Conservation (phyloP, 805 yeast genomes). For the Nakazawaea laoshanensis region DNA sequence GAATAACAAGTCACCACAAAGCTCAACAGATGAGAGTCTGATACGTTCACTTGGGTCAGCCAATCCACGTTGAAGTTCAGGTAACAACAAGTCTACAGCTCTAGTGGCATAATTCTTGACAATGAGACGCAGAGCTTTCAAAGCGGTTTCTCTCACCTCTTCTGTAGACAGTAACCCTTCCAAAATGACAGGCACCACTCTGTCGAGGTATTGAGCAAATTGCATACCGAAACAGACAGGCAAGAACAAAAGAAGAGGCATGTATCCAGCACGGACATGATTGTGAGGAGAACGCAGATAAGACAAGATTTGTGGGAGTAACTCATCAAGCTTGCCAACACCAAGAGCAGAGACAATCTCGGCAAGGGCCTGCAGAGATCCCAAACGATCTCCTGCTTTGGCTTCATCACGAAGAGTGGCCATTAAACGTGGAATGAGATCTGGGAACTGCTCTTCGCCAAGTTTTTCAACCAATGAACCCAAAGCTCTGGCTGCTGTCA, state of each 20-base stretch:
- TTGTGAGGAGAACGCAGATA: too few relatives aligned
- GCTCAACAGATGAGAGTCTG: slow-evolving; percentile 87
- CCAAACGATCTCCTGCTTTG: slow-evolving; percentile 85
- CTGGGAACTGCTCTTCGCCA: slow-evolving; percentile 95
- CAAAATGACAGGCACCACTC: slow-evolving; percentile 86
- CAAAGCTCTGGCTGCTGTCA: slow-evolving; percentile 94
- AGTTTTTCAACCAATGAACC: slow-evolving; percentile 94
- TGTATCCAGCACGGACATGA: slow-evolving; percentile 84
- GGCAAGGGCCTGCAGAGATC: slow-evolving; percentile 94
- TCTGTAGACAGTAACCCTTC: slow-evolving; percentile 84
- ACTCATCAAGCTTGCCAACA: slow-evolving; percentile 74
- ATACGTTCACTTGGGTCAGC: slow-evolving; percentile 78
- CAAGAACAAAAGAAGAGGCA: slow-evolving; percentile 80
- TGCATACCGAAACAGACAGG: slow-evolving; percentile 94
- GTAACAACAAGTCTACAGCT: slow-evolving; percentile 88
- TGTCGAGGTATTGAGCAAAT: slow-evolving; percentile 80
- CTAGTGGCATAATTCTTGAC: slow-evolving; percentile 86
- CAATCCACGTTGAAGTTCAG: slow-evolving; percentile 88
- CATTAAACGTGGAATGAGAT: slow-evolving; percentile 72
- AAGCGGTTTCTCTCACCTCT: slow-evolving; percentile 77
- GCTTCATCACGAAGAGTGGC: slow-evolving; percentile 68
- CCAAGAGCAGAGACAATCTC: slow-evolving; percentile 95
- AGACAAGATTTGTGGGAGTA: slow-evolving; percentile 66
- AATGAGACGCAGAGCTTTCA: slow-evolving; percentile 87
- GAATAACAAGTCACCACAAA: slow-evolving; percentile 90